A percentile compares a stretch with the other conserved stretches of the same genome.
These are phyloP conservation scores for Anacardium occidentale DNA, from an alignment of 345 rosid genomes.

Conservation along the genomic window DNA sequence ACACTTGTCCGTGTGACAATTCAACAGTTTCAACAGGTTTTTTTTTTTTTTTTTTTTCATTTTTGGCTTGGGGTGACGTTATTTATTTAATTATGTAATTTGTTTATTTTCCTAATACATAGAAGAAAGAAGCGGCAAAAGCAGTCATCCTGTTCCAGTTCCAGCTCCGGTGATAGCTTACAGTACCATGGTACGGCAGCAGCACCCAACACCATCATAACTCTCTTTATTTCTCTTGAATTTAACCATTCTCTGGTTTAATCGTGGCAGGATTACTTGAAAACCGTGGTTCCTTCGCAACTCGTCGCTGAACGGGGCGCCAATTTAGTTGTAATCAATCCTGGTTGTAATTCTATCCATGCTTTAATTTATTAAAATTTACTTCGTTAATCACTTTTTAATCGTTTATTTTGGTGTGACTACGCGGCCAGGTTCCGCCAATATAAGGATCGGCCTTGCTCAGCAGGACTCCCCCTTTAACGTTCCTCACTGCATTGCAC, in stretches of 20 bases:
- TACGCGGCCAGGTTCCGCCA: constrained; percentile 57
- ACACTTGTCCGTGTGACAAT: no score
- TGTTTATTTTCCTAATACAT: no score
- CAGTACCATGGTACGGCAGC: constrained; percentile 17
- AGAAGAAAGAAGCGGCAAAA: constrained; percentile 3
- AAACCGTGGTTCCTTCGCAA: constrained; percentile 86
- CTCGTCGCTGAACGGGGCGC: constrained; percentile 83
- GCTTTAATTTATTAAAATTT: not conserved
- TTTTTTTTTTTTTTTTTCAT: no score
- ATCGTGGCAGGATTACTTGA: constrained; percentile 82
- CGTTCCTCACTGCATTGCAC: constrained; percentile 85
- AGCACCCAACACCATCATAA: not conserved
- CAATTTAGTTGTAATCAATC: constrained; percentile 81
- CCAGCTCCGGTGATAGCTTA: not conserved
- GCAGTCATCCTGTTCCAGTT: not conserved
- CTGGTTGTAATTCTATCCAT: constrained; percentile 38
- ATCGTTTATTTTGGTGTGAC: not conserved
- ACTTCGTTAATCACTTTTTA: not conserved
- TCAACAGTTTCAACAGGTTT: no score
- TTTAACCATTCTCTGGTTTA: not conserved
- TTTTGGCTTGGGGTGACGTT: no score
- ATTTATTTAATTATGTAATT: no score
- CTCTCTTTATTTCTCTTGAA: not conserved
- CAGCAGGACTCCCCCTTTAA: constrained; percentile 67
- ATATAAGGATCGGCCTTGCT: constrained; percentile 77